These are phyloP conservation scores for Breviolum minutum DNA, from an alignment of 73 alveolate genomes.

Conservation along the genomic window DNA sequence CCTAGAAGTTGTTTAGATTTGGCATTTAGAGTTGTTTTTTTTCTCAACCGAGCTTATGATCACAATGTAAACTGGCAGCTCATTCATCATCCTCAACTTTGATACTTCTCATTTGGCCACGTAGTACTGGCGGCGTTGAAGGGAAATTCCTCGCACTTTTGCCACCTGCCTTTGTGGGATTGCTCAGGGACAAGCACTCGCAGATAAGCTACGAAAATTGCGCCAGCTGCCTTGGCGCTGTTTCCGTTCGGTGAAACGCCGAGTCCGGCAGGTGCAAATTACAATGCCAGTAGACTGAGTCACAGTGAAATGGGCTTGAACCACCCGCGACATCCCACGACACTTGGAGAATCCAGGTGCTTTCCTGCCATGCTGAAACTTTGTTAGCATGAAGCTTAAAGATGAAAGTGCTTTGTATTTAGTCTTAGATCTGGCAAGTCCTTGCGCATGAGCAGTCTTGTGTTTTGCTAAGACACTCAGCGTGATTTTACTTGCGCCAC, in stretches of 20 bases:
- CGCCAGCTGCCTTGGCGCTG: not conserved
- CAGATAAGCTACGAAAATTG: not conserved
- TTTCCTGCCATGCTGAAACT: not conserved
- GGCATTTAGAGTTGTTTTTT: not conserved
- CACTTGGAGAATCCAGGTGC: not conserved
- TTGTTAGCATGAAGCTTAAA: not conserved
- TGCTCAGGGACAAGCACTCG: not conserved
- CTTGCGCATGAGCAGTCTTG: not conserved
- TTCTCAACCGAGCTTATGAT: no score
- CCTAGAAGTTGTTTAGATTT: conserved; percentile 4
- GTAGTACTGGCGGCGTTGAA: not conserved
- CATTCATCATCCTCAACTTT: no score
- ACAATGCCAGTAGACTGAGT: no score
- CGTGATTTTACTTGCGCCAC: conserved; percentile 63
- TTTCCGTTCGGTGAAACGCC: not conserved
- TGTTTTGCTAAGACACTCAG: conserved; percentile 21
- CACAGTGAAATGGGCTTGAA: no score
- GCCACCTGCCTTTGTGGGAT: no score
- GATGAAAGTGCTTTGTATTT: no score
- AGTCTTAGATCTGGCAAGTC: not conserved
- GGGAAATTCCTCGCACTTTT: not conserved
- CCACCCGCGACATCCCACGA: no score
- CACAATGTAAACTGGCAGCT: not conserved
- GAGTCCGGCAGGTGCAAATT: conserved; percentile 4
- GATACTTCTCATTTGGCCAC: not conserved